Evolutionary conservation across 768 basidiomycete species (phyloP), one percentile per base, ranked within the genome.

Genomic region (Naganishia kalamii): DNA sequence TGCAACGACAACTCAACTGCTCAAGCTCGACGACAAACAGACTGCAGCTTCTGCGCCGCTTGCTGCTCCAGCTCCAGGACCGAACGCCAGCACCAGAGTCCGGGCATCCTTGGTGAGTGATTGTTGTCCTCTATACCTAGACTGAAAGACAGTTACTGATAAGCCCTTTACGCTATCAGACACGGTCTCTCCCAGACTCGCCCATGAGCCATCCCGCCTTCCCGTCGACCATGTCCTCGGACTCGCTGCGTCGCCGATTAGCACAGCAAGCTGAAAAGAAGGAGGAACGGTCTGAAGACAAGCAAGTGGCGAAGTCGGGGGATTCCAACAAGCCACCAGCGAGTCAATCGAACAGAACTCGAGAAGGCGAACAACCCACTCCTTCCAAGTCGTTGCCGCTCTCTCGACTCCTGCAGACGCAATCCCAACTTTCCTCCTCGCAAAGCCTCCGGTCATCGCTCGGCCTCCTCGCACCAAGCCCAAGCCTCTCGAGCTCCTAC

Each of bases 141-240:
- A 44, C 43, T 44, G 11, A 44, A n/a, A n/a, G n/a, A n/a, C 19
- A 41, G 10, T 41, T 19, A 41, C 48, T 30, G 48, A 50, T 27
- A 19, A 29, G 12, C 54, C 54, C 2, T 40, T 23, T 35, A 5
- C 12, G 27, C 2, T 19, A n/a, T 57, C 37, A 57, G 54, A 57
- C 54, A 25, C 54, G 54, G 2, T 17, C 54, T 40, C 21, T 57
- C 17, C 54, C 54, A 32, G 54, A 57, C 54, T 57, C 54, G 23
- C 54, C 54, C 15, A 40, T 12, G 12, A 37, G 33, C 37, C 54
- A 57, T 25, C 54, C 54, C 23, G 37, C 54, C 17, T 57, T 57
- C 37, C 54, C 54, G 23, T 13, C 54, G 25, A 57, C 54, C 2
- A 57, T 57, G 54, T 57, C 54, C n/a, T 57, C 54, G 8, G 54